Percentiles rank a stretch among this genome's conserved stretches.
Conservation (phyloP, 768 basidiomycete species). For the Neoboletus subvelutipes region DNA sequence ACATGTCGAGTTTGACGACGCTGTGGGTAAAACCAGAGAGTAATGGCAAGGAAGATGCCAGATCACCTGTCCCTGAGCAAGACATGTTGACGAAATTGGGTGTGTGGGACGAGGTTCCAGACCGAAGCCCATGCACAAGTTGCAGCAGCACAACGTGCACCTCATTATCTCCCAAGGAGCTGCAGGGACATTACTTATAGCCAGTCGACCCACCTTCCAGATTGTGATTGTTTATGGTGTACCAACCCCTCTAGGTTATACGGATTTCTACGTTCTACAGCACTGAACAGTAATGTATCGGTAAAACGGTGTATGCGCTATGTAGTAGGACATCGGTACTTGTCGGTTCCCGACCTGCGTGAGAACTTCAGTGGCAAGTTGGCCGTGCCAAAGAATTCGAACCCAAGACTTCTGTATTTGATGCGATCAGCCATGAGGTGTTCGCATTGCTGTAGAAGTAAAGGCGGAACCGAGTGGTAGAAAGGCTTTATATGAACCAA, state of each 20-base stretch:
- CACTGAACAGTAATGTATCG: not conserved
- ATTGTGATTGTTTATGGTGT: not conserved
- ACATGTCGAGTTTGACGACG: slow-evolving; percentile 10
- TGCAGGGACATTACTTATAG: not conserved
- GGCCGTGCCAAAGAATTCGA: not conserved
- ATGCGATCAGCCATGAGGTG: not conserved
- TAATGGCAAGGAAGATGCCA: not conserved
- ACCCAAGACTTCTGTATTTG: not conserved
- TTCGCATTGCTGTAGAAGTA: not conserved
- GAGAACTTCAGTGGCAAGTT: not conserved
- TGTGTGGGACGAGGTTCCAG: slow-evolving; percentile 16
- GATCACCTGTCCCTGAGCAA: not conserved
- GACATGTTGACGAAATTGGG: slow-evolving; percentile 22
- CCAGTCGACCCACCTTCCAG: not conserved
- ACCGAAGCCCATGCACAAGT: not conserved
- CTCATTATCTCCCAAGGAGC: not conserved
- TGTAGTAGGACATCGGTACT: not conserved
- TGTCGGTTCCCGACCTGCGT: not conserved
- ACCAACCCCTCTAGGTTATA: not conserved
- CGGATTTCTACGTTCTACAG: not conserved
- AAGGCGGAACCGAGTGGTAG: not conserved
- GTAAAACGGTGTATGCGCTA: not conserved
- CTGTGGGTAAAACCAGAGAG: slow-evolving; percentile 12
- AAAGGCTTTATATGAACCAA: not conserved
- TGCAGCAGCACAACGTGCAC: too few relatives aligned